These are phyloP conservation scores for Caloboletus firmus DNA, from an alignment of 1,284 basidiomycete species.

Conservation along the genomic window DNA sequence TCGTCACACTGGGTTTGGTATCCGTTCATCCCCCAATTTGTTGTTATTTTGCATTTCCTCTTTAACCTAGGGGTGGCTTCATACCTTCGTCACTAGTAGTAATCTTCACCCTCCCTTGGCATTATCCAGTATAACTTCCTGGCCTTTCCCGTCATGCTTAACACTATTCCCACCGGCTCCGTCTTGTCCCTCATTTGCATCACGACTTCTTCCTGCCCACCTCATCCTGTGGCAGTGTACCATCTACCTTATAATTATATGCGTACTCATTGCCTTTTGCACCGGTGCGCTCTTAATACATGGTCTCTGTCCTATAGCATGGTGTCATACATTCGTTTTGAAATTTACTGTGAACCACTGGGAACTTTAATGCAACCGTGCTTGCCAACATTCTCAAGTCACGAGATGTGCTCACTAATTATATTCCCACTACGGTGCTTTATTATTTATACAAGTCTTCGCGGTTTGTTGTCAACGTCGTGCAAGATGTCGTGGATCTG, in stretches of 20 bases:
- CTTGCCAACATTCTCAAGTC: too few species aligned
- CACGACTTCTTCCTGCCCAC: constrained; percentile 23
- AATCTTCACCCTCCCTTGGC: constrained; percentile 32
- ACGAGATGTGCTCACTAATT: too few species aligned
- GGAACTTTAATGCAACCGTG: neutral
- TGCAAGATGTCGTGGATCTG: constrained; percentile 35
- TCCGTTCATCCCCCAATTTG: constrained; percentile 26
- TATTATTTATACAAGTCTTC: too few species aligned
- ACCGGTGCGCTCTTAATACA: constrained; percentile 35
- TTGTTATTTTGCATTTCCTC: constrained; percentile 27
- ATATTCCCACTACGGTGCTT: too few species aligned
- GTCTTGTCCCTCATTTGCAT: constrained; percentile 31
- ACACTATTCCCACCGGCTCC: constrained; percentile 21
- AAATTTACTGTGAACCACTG: neutral
- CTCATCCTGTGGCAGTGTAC: constrained; percentile 33
- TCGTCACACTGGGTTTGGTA: constrained; percentile 24
- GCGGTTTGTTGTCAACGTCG: neutral
- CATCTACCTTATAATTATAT: constrained; percentile 38
- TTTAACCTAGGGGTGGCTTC: constrained; percentile 21
- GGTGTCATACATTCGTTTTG: constrained; percentile 15
- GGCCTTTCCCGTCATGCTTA: constrained; percentile 28
- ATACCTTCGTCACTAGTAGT: constrained; percentile 35
- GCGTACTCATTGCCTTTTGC: constrained; percentile 37
- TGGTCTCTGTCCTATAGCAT: constrained; percentile 21
- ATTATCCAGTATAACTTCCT: constrained; percentile 32